These are phyloP conservation scores for Colletotrichum magnum DNA, from an alignment of 2,329 filamentous ascomycete genomes.

Conservation along the genomic window DNA sequence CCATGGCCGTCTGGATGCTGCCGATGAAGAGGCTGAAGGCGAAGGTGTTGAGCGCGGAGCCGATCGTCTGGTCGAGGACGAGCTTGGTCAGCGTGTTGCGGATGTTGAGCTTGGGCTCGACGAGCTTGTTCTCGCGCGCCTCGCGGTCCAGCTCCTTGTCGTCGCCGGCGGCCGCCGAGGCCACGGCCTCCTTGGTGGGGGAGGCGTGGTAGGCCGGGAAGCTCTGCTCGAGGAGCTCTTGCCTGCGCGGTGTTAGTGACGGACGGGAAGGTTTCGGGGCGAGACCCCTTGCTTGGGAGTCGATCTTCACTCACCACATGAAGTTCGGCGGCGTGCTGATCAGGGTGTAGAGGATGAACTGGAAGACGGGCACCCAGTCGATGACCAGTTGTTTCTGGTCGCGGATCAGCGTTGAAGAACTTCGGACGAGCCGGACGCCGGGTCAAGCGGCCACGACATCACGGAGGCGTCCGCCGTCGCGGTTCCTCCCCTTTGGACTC, in stretches of 20 bases:
- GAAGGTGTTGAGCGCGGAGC: conserved; percentile 75
- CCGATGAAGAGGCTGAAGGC: conserved; percentile 73
- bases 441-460: neutral
- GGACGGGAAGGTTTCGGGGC: neutral
- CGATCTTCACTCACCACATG: conserved; percentile 71
- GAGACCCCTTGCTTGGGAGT: neutral
- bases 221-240: conserved; percentile 79
- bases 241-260: conserved; percentile 62
- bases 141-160: conserved; percentile 58
- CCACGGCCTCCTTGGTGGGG: conserved; percentile 55
- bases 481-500: neutral
- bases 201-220: conserved; percentile 76
- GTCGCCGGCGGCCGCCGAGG: conserved; percentile 55
- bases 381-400: conserved; percentile 71
- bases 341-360: conserved; percentile 82
- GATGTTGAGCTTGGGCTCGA: conserved; percentile 69
- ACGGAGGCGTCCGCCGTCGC: no score
- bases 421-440: neutral
- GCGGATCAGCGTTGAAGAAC: conserved; percentile 16
- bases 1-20: conserved; percentile 67
- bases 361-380: conserved; percentile 77
- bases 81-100: conserved; percentile 78
- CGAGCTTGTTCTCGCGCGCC: conserved; percentile 53
- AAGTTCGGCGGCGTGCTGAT: conserved; percentile 87
- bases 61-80: conserved; percentile 77